Evolutionary conservation across 139 green algal genomes (phyloP).

Genomic region (Pleodorina starrii): DNA sequence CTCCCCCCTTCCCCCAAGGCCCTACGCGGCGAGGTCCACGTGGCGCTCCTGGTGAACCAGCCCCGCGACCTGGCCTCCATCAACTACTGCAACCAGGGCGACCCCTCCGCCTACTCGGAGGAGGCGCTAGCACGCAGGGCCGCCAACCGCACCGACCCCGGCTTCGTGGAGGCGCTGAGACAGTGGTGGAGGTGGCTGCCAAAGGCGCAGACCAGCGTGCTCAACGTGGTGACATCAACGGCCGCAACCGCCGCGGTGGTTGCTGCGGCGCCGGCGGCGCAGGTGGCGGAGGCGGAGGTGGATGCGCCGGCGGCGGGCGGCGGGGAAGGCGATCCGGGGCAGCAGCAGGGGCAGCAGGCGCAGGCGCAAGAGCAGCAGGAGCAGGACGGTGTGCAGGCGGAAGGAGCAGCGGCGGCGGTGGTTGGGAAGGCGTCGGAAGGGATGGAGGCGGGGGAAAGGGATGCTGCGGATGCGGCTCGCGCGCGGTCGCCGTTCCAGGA

Average conservation of each 20-base stretch:
- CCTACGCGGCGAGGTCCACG: background rate
- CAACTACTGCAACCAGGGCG: constrained; percentile 28
- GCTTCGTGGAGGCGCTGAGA: background rate
- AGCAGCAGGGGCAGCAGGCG: no score
- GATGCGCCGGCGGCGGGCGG: background rate
- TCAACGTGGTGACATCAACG: background rate
- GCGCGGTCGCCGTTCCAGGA: background rate
- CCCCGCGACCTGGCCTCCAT: constrained; percentile 23
- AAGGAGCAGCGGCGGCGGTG: background rate
- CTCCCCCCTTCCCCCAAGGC: background rate
- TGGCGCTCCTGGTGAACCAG: constrained; percentile 1
- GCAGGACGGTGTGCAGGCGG: background rate
- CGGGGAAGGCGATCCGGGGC: no score
- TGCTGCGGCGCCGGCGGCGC: background rate
- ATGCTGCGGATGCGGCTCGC: no score
- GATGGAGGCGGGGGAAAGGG: background rate
- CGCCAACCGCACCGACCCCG: background rate
- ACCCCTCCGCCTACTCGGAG: background rate
- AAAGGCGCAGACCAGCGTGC: constrained; percentile 6
- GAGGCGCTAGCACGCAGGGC: background rate
- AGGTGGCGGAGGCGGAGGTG: background rate
- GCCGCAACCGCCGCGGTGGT: background rate
- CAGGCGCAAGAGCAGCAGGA: no score
- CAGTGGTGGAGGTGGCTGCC: constrained; percentile 39
- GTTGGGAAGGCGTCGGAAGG: background rate